These are phyloP conservation scores for Cladophialophora yegresii DNA, from an alignment of 2,329 filamentous ascomycete species.

Conservation along the genomic window DNA sequence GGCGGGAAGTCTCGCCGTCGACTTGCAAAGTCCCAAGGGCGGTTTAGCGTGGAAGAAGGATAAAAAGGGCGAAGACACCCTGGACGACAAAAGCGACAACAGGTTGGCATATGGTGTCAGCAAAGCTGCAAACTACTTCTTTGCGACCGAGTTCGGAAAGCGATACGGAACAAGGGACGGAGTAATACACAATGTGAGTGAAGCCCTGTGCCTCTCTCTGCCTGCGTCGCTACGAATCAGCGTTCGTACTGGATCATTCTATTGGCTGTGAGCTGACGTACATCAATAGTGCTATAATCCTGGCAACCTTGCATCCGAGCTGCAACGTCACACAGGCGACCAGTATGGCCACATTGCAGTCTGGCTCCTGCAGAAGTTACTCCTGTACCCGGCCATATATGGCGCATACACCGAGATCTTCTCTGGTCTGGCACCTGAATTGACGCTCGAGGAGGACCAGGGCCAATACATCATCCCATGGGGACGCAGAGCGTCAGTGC, in stretches of 20 bases:
- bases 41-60: slow-evolving; percentile 25
- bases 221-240: not conserved
- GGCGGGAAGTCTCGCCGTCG: slow-evolving; percentile 30
- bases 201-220: not conserved
- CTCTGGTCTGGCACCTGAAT: slow-evolving; percentile 49
- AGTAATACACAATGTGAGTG: slow-evolving; percentile 32
- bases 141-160: slow-evolving; percentile 28
- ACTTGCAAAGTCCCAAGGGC: slow-evolving; percentile 10
- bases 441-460: slow-evolving; percentile 40
- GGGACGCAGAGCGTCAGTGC: slow-evolving; percentile 41
- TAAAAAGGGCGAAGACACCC: slow-evolving; percentile 9
- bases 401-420: slow-evolving; percentile 56
- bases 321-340: slow-evolving; percentile 39
- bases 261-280: not conserved
- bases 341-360: not conserved
- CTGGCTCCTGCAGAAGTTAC: slow-evolving; percentile 3
- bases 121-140: slow-evolving; percentile 28
- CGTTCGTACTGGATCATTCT: not conserved
- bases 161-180: slow-evolving; percentile 21
- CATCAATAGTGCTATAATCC: slow-evolving; percentile 42
- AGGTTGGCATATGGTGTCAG: slow-evolving; percentile 15
- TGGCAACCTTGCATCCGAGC: slow-evolving; percentile 46
- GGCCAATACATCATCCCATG: slow-evolving; percentile 51
- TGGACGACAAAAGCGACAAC: slow-evolving; percentile 17
- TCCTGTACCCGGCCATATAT: slow-evolving; percentile 40